phyloP scores from a whole-genome alignment of 75 land plant species.

The Pinus tabuliformis region DNA sequence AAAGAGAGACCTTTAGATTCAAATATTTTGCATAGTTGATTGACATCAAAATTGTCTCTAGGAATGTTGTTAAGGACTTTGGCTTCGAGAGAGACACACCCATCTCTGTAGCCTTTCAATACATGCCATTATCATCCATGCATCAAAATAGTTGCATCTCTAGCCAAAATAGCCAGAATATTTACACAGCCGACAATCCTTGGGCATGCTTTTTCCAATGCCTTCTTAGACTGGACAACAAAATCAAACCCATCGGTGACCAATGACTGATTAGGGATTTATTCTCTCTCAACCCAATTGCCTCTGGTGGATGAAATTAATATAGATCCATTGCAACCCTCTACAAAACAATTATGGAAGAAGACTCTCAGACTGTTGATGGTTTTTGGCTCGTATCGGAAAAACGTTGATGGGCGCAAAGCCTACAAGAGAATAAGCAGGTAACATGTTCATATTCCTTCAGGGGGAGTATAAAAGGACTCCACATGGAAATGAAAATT shows the following conservation, averaged over 20 bases:
- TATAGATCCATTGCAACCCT: conserved; percentile 81
- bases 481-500: too few relatives aligned
- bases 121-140: conserved; percentile 45
- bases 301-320: conserved; percentile 38
- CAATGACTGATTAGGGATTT: conserved; percentile 60
- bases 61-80: conserved; percentile 37
- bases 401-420: too few relatives aligned
- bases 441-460: too few relatives aligned
- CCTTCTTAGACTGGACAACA: conserved; percentile 72
- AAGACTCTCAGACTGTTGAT: too few relatives aligned
- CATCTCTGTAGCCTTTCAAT: conserved; percentile 49
- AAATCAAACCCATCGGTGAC: conserved; percentile 91
- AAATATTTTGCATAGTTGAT: conserved; percentile 35
- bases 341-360: too few relatives aligned
- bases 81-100: conserved; percentile 33
- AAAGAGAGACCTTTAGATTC: conserved; percentile 26
- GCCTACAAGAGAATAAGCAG: too few relatives aligned
- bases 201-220: conserved; percentile 48
- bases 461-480: too few relatives aligned
- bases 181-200: conserved; percentile 33
- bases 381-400: too few relatives aligned
- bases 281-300: conserved; percentile 68
- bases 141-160: conserved; percentile 17
- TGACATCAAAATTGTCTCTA: conserved; percentile 24
- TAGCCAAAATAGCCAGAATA: conserved; percentile 19